Evolutionary conservation across 345 rosid species (phyloP).

Genomic region (Eucalyptus melliodora): DNA sequence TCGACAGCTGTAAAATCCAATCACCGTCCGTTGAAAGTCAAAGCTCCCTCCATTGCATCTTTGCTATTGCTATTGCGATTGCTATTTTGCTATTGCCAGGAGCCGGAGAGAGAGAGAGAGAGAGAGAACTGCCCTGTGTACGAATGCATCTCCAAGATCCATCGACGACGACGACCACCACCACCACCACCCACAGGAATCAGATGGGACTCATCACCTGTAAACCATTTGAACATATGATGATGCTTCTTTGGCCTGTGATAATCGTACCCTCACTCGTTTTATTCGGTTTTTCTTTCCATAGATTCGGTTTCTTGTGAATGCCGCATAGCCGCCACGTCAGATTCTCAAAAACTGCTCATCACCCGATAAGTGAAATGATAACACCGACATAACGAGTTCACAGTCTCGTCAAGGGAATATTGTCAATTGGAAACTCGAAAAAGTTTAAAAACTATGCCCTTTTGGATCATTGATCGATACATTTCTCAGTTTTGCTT

Average conservation of each 20-base stretch:
- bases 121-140: too few species aligned
- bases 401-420: rapidly evolving
- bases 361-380: too few species aligned
- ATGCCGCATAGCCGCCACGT: not conserved
- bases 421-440: too few species aligned
- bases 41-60: not conserved
- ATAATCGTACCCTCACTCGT: not conserved
- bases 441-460: rapidly evolving
- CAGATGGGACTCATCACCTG: not conserved
- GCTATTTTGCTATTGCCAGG: not conserved
- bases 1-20: not conserved
- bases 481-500: too few species aligned
- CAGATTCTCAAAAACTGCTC: not conserved
- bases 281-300: not conserved
- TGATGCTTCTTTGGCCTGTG: too few species aligned
- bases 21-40: not conserved
- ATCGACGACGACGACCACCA: too few species aligned
- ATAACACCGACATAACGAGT: not conserved
- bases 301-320: not conserved
- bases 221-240: not conserved
- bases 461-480: rapidly evolving
- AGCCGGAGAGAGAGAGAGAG: not conserved
- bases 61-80: not conserved
- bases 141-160: too few species aligned
- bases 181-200: not conserved